phyloP scores from a whole-genome alignment of 768 basidiomycete genomes.

The Hydnomerulius pinastri region DNA sequence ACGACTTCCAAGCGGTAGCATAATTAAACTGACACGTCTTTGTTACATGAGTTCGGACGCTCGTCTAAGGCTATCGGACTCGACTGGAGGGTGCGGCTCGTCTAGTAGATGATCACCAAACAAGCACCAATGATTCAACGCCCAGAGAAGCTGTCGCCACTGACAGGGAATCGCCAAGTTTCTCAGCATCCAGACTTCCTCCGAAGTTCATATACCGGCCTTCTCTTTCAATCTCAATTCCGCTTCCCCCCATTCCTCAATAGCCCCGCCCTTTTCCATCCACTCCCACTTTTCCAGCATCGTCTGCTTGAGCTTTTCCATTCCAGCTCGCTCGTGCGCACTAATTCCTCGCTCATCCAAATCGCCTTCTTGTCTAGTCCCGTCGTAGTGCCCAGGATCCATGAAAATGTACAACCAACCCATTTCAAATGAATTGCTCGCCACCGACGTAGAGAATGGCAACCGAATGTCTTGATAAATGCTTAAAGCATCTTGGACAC shows the following conservation, averaged over 20 bases:
- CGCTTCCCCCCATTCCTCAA: conserved; percentile 20
- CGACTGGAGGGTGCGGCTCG: too few species aligned
- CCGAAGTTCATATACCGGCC: too few species aligned
- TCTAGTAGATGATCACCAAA: too few species aligned
- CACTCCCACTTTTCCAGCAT: conserved; percentile 17
- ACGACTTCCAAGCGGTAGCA: too few species aligned
- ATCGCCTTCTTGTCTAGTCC: conserved; percentile 10
- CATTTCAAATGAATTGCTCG: conserved; percentile 13
- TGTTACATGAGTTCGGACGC: too few species aligned
- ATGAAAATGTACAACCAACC: conserved; percentile 23
- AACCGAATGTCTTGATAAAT: conserved; percentile 23
- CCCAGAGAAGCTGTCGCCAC: too few species aligned
- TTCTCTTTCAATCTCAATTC: conserved; percentile 9
- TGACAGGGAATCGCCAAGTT: too few species aligned
- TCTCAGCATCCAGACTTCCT: too few species aligned
- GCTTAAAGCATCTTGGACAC: conserved; percentile 10
- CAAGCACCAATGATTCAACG: too few species aligned
- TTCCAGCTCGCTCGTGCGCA: conserved; percentile 15
- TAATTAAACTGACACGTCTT: too few species aligned
- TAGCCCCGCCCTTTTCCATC: conserved; percentile 9
- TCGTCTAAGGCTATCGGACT: too few species aligned
- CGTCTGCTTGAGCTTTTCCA: conserved; percentile 14
- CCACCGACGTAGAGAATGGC: conserved; percentile 15
- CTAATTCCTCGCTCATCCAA: conserved; percentile 9
- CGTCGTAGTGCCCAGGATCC: conserved; percentile 23